Evolutionary conservation across 192 early-diverging fungal genomes (phyloP).

Genomic region (Geosiphon pyriformis): DNA sequence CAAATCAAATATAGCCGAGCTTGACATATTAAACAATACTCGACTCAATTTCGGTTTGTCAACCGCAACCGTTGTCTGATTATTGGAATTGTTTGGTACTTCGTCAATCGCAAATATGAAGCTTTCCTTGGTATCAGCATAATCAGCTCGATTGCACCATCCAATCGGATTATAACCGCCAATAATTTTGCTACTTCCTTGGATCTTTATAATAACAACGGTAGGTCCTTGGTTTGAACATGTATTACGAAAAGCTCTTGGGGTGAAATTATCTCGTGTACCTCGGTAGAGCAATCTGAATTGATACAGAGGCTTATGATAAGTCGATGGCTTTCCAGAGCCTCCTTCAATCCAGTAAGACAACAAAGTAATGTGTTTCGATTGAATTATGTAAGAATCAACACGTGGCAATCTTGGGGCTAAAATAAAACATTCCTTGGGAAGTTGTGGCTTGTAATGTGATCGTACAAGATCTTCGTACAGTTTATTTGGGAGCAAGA

Average conservation of each 20-base stretch:
- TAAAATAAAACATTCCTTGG: background rate
- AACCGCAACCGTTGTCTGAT: too few species aligned
- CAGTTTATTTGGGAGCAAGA: background rate
- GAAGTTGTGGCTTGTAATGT: background rate
- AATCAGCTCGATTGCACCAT: slow-evolving; percentile 3
- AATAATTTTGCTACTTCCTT: background rate
- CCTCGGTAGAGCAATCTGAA: slow-evolving; percentile 9
- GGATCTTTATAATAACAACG: background rate
- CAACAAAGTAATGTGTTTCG: slow-evolving; percentile 7
- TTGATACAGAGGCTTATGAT: slow-evolving; percentile 2
- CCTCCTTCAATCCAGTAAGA: slow-evolving; percentile 6
- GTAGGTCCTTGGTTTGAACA: background rate
- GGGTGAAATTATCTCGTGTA: background rate
- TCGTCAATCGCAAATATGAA: slow-evolving; percentile 4
- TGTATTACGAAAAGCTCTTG: background rate
- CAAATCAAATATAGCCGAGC: slow-evolving; percentile 6
- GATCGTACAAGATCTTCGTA: slow-evolving; percentile 6
- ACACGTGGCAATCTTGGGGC: background rate
- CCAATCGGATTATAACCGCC: slow-evolving; percentile 4
- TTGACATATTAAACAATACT: background rate
- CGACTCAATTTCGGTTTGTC: slow-evolving; percentile 5
- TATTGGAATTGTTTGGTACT: background rate
- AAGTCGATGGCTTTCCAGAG: background rate
- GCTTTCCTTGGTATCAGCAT: slow-evolving; percentile 1
- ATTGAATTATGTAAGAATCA: slow-evolving; percentile 4